Evolutionary conservation across 495 filamentous ascomycete species (phyloP), one percentile per base, ranked within the genome.

Genomic region (Daldinia bambusicola): DNA sequence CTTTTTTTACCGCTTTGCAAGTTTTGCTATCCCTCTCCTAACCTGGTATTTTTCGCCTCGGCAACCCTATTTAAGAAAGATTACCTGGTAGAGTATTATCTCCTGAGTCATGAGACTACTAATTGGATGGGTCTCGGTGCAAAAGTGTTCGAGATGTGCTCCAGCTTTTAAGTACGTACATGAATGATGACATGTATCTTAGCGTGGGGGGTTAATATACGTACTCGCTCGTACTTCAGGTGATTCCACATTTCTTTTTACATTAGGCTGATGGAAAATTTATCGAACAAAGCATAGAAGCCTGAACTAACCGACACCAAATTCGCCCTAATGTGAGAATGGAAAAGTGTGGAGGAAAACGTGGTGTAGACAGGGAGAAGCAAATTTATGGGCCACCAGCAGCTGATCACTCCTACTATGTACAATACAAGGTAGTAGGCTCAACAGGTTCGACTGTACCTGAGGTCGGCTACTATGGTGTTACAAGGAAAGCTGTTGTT

Each of bases 251-350:
- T 20, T 56, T 60, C 55, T 37, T 56, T 60, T 59, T 37, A 69
- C 70, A 69, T 73, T 73, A 69, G 70, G 57, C 70, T 69, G 70
- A 73, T 69, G 66, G 66, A 66, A 69, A 63, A 63, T 69, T 69
- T 34, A 63, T 69, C 70, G 65, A 72, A 65, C 60, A 37, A 72
- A 72, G 61, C 61, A 66, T 73, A 51, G 62, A 73, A 73, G 66
- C 70, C 70, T 69, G 70, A 73, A 58, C 70, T 73, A 69, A 58
- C 61, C 56, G 57, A 62, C 34, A 68, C 61, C 56, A 56, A 65
- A 30, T 38, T 55, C 61, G 50, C 67, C 70, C 66, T 69, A 63
- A 60, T 36, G 55, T 61, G 45, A 66, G 50, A 69, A 61, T 55
- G 61, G 65, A 37, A 69, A 69, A 59, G 55, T 67, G 63, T 61